Evolutionary conservation across 2,329 filamentous ascomycete species (phyloP).

Genomic region (Fusarium caatingaense): DNA sequence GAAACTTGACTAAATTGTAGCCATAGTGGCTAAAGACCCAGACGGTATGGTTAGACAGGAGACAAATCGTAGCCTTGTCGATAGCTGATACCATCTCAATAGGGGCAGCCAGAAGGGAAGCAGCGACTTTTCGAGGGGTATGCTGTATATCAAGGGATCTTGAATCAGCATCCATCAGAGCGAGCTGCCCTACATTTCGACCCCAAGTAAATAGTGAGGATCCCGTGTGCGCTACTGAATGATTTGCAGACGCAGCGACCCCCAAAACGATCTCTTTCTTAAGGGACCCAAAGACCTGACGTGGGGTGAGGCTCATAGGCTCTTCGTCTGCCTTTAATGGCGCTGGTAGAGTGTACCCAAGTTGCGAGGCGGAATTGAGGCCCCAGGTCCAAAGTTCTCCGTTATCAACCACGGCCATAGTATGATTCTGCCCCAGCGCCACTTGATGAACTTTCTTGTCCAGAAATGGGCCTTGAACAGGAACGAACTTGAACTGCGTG

Average conservation of each 20-base stretch:
- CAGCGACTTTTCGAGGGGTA: conserved; percentile 86
- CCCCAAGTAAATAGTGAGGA: conserved; percentile 92
- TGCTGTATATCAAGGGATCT: conserved; percentile 87
- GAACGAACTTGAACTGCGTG: conserved; percentile 86
- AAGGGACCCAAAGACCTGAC: conserved; percentile 90
- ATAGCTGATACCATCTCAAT: conserved; percentile 89
- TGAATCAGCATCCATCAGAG: conserved; percentile 93
- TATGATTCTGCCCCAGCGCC: conserved; percentile 91
- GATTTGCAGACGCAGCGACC: conserved; percentile 87
- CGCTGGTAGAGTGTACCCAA: conserved; percentile 83
- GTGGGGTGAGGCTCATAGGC: conserved; percentile 81
- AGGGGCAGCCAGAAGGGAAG: conserved; percentile 73
- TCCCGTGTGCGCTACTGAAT: conserved; percentile 88
- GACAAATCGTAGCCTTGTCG: conserved; percentile 85
- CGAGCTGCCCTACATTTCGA: conserved; percentile 93
- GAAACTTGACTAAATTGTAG: conserved; percentile 90
- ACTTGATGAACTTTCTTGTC: conserved; percentile 81
- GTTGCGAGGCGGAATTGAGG: conserved; percentile 83
- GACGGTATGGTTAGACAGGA: conserved; percentile 88
- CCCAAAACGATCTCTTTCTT: conserved; percentile 88
- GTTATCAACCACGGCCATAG: conserved; percentile 82
- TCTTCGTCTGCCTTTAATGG: conserved; percentile 79
- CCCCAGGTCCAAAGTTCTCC: conserved; percentile 98
- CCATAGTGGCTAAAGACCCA: conserved; percentile 97
- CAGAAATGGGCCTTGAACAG: conserved; percentile 80